These are phyloP conservation scores for Cudoniella acicularis DNA, from an alignment of 495 filamentous ascomycete species.

Conservation along the genomic window DNA sequence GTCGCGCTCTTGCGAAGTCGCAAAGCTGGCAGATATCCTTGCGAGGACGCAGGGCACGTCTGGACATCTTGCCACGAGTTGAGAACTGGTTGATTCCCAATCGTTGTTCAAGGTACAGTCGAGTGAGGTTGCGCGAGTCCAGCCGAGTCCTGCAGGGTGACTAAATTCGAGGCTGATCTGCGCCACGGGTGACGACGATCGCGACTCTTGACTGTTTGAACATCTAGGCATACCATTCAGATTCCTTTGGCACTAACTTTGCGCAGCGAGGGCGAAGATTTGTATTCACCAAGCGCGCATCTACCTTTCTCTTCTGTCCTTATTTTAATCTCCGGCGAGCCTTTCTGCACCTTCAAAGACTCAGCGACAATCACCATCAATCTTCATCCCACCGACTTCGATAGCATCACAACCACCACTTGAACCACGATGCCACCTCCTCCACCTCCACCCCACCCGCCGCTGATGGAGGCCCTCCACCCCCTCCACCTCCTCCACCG, in stretches of 20 bases:
- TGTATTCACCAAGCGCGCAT: no score
- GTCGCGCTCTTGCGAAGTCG: slow-evolving; percentile 16
- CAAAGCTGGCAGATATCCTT: slow-evolving; percentile 26
- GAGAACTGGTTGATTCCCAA: no score
- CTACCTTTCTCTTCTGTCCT: no score
- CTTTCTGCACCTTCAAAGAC: no score
- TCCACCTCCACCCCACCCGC: slow-evolving; percentile 25
- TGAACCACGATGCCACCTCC: slow-evolving; percentile 60
- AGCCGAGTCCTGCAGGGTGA: neutral
- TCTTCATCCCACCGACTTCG: neutral
- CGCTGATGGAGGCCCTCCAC: slow-evolving; percentile 58
- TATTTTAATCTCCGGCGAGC: no score
- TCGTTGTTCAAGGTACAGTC: no score
- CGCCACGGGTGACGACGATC: slow-evolving; percentile 4
- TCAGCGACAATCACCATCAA: no score
- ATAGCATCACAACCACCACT: neutral
- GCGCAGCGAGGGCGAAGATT: no score
- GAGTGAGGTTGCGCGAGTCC: neutral
- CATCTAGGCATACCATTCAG: no score
- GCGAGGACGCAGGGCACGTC: slow-evolving; percentile 9
- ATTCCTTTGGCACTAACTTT: no score
- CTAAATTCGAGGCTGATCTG: slow-evolving; percentile 5
- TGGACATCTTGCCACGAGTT: slow-evolving; percentile 14
- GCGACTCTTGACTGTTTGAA: no score
- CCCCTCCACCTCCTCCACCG: slow-evolving; percentile 66